Conservation (phyloP, 768 basidiomycete species). For the Pleurotus ostreatus region DNA sequence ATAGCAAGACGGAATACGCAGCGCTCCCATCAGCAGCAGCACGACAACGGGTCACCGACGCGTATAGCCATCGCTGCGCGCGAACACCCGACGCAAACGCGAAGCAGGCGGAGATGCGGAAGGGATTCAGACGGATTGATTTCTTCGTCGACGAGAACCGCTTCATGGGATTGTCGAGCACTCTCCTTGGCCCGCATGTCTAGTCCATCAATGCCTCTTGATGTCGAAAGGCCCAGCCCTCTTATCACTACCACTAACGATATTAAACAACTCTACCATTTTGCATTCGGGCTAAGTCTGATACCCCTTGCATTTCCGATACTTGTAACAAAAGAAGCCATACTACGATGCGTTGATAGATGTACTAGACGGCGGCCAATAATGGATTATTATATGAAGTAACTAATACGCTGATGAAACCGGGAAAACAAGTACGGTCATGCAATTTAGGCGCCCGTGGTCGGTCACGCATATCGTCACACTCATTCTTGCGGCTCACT, state of each 20-base stretch:
- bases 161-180: conserved; percentile 35
- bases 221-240: neutral
- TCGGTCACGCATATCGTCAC: neutral
- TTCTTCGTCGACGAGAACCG: conserved; percentile 37
- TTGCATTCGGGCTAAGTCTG: no score
- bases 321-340: neutral
- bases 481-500: neutral
- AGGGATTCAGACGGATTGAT: conserved; percentile 55
- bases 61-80: conserved; percentile 38
- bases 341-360: neutral
- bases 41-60: conserved; percentile 31
- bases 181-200: conserved; percentile 25
- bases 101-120: conserved; percentile 34
- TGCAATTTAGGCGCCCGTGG: neutral
- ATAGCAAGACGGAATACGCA: conserved; percentile 36
- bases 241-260: neutral
- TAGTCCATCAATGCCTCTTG: conserved; percentile 29
- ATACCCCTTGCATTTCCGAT: no score
- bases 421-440: no score
- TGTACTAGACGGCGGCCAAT: neutral
- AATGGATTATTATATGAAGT: neutral
- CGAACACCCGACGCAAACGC: conserved; percentile 23
- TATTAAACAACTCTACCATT: no score
- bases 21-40: conserved; percentile 26
- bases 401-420: no score